A percentile compares a stretch with the other conserved stretches of the same genome.
These are phyloP conservation scores for Lasiosphaeria ovina DNA, from an alignment of 495 filamentous ascomycete genomes.

Conservation along the genomic window DNA sequence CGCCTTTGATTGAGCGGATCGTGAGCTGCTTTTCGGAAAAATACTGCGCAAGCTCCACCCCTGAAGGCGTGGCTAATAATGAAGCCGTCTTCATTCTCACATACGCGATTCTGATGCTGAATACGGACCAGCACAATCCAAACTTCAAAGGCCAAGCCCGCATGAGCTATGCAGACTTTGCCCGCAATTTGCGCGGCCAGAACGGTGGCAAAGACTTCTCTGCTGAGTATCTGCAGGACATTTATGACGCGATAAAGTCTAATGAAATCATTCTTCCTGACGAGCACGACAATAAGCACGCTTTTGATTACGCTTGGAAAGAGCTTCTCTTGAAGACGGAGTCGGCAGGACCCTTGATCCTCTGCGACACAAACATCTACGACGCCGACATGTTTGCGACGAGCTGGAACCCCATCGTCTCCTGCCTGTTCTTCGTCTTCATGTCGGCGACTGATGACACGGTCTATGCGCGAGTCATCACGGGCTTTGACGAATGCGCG, in stretches of 20 bases:
- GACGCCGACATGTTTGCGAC: conserved; percentile 97
- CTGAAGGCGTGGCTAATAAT: conserved; percentile 76
- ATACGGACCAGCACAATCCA: conserved; percentile 92
- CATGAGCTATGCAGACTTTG: conserved; percentile 79
- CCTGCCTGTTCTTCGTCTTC: conserved; percentile 96
- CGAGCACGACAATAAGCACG: conserved; percentile 93
- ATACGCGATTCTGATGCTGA: conserved; percentile 94
- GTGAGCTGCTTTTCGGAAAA: conserved; percentile 81
- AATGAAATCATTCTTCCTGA: conserved; percentile 96
- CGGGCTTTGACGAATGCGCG: conserved; percentile 94
- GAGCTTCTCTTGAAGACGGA: conserved; percentile 86
- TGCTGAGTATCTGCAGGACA: conserved; percentile 78
- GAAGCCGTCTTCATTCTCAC: conserved; percentile 89
- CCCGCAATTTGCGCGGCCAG: conserved; percentile 82
- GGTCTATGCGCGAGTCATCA: conserved; percentile 88
- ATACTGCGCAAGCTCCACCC: conserved; percentile 71
- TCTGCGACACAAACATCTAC: conserved; percentile 91
- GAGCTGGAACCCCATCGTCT: conserved; percentile 92
- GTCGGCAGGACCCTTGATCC: conserved; percentile 64
- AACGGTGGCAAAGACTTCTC: conserved; percentile 84
- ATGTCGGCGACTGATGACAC: conserved; percentile 98
- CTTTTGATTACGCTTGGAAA: conserved; percentile 96
- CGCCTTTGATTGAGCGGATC: conserved; percentile 88
- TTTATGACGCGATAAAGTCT: conserved; percentile 86
- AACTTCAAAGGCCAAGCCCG: conserved; percentile 78